These are phyloP conservation scores for Ochetophila trinervis DNA, from an alignment of 306 rosid genomes.

Conservation along the genomic window DNA sequence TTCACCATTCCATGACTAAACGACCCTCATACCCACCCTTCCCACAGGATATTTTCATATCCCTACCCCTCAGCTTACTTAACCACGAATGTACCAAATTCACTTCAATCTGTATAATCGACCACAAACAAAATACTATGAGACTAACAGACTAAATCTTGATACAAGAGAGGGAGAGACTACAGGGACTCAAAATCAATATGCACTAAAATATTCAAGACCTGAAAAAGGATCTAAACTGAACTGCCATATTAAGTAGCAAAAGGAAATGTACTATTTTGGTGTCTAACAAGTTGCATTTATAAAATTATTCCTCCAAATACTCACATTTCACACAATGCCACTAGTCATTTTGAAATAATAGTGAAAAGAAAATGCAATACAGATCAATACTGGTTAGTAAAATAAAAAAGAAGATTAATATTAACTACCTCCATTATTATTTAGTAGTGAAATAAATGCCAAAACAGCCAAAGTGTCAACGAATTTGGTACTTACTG, in stretches of 20 bases:
- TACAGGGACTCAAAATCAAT: background rate
- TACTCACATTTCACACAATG: background rate
- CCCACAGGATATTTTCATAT: too few relatives aligned
- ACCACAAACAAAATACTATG: background rate
- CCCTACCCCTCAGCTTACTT: background rate
- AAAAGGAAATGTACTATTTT: background rate
- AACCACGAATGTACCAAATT: background rate
- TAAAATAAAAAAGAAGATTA: background rate
- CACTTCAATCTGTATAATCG: background rate
- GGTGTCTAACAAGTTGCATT: background rate
- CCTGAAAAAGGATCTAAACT: background rate
- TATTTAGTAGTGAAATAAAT: slow-evolving; percentile 4
- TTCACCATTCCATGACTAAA: too few relatives aligned
- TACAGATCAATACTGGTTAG: background rate
- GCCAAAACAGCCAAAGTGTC: background rate
- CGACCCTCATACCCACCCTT: too few relatives aligned
- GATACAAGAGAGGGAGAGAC: too few relatives aligned
- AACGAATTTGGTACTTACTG: slow-evolving; percentile 58
- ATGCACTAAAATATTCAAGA: background rate
- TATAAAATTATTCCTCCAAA: background rate
- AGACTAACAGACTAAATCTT: too few relatives aligned
- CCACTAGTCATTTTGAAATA: background rate
- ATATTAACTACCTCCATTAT: background rate
- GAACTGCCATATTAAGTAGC: background rate
- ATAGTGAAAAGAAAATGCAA: background rate